Evolutionary conservation across 495 filamentous ascomycete genomes (phyloP).

Genomic region (Hyaloscypha bicolor): DNA sequence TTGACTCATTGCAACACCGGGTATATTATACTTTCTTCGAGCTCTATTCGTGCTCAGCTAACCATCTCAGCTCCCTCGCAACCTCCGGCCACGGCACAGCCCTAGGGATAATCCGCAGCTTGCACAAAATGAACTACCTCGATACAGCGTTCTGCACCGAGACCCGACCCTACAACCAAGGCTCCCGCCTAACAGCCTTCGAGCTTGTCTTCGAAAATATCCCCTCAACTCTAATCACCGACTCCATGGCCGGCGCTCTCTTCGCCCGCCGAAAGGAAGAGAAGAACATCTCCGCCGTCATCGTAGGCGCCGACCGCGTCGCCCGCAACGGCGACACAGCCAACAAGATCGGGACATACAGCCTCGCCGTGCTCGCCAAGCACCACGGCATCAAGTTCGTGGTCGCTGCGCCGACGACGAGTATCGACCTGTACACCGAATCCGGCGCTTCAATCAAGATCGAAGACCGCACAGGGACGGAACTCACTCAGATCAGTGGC

Average conservation of each 20-base stretch:
- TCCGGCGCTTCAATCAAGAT: conserved; percentile 80
- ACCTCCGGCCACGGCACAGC: conserved; percentile 97
- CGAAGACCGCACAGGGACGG: conserved; percentile 77
- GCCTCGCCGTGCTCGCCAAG: conserved; percentile 80
- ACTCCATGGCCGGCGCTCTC: conserved; percentile 92
- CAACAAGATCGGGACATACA: conserved; percentile 98
- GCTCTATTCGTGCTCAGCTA: conserved; percentile 18
- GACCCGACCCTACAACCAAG: conserved; percentile 97
- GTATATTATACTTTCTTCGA: conserved; percentile 43
- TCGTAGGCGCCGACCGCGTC: conserved; percentile 94
- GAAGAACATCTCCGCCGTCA: conserved; percentile 73
- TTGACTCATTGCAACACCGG: conserved; percentile 98
- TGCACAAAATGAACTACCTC: conserved; percentile 64
- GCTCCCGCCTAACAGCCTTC: conserved; percentile 90
- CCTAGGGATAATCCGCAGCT: conserved; percentile 87
- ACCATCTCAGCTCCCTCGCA: conserved; percentile 70
- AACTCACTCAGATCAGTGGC: conserved; percentile 81
- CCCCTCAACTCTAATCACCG: conserved; percentile 90
- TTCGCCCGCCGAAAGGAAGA: conserved; percentile 59
- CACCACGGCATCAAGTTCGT: conserved; percentile 91
- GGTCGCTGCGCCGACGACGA: conserved; percentile 92
- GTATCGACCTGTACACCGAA: conserved; percentile 81
- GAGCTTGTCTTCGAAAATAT: conserved; percentile 92
- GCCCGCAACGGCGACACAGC: conserved; percentile 96
- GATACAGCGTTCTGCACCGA: conserved; percentile 92